Conservation (phyloP, 2,329 filamentous ascomycete species). For the Massarina eburnea region DNA sequence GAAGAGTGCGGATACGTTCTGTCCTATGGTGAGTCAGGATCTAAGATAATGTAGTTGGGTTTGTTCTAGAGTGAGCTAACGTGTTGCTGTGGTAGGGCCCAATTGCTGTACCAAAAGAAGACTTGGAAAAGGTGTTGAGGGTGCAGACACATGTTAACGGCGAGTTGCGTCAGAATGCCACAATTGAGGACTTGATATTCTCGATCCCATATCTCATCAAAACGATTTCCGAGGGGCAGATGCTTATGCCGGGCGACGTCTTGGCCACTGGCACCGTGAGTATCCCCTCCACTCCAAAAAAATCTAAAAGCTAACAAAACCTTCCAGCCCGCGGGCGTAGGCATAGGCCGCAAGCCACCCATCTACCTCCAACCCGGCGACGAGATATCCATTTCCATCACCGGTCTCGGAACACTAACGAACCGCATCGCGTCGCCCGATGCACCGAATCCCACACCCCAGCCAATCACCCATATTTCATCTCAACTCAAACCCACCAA, state of each 20-base stretch:
- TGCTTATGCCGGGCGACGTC: slow-evolving; percentile 50
- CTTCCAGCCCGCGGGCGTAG: slow-evolving; percentile 49
- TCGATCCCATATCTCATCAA: slow-evolving; percentile 49
- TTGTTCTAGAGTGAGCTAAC: not conserved
- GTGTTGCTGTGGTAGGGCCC: slow-evolving; percentile 44
- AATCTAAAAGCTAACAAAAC: slow-evolving; percentile 31
- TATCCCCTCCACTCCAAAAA: slow-evolving; percentile 47
- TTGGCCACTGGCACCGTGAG: slow-evolving; percentile 57
- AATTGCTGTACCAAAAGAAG: slow-evolving; percentile 51
- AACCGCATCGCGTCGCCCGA: slow-evolving; percentile 49
- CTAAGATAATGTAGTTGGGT: not conserved
- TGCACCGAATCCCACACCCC: slow-evolving; percentile 36
- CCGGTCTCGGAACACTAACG: slow-evolving; percentile 26
- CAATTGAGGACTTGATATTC: slow-evolving; percentile 51
- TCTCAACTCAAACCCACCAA: slow-evolving; percentile 45
- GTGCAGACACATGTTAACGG: slow-evolving; percentile 53
- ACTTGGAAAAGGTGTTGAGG: slow-evolving; percentile 47
- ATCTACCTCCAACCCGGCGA: slow-evolving; percentile 31
- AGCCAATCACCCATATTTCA: not conserved
- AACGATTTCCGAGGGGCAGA: slow-evolving; percentile 49
- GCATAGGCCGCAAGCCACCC: slow-evolving; percentile 44
- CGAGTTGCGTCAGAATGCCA: slow-evolving; percentile 50
- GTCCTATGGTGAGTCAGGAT: slow-evolving; percentile 50
- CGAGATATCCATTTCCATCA: slow-evolving; percentile 24
- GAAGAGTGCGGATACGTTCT: slow-evolving; percentile 59